These are phyloP conservation scores for Brachypodium distachyon DNA, from an alignment of 202 grass and related monocot species.

Conservation along the genomic window DNA sequence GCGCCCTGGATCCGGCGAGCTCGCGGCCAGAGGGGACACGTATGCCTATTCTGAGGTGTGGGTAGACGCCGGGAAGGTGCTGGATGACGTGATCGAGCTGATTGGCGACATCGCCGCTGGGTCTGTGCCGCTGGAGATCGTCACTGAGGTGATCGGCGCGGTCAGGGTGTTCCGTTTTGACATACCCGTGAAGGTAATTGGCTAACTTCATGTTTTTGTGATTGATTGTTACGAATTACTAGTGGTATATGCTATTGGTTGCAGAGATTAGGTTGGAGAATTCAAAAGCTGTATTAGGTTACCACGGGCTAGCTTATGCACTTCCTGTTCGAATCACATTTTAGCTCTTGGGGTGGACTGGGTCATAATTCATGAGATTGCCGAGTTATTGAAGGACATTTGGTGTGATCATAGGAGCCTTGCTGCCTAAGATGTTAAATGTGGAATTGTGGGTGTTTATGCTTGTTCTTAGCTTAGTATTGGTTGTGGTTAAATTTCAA, in stretches of 20 bases:
- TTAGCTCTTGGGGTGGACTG: not conserved
- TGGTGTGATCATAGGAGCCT: not conserved
- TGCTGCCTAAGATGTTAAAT: not conserved
- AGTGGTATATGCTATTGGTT: not conserved
- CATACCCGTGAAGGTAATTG: slow-evolving; percentile 65
- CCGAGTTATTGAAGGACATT: not conserved
- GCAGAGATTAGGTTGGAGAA: not conserved
- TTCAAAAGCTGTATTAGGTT: not conserved
- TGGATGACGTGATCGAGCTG: slow-evolving; percentile 65
- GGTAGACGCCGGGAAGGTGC: slow-evolving; percentile 52
- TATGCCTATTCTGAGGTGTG: slow-evolving; percentile 52
- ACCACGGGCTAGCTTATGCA: not conserved
- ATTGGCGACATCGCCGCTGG: slow-evolving; percentile 64
- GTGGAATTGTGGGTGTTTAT: not conserved
- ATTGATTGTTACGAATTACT: not conserved
- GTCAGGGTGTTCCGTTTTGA: slow-evolving; percentile 42
- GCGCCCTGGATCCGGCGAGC: slow-evolving; percentile 22
- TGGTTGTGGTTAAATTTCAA: not conserved
- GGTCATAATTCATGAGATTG: not conserved
- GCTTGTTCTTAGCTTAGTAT: not conserved
- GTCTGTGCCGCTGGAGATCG: slow-evolving; percentile 62
- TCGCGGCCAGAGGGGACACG: slow-evolving; percentile 33
- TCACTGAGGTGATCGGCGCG: slow-evolving; percentile 55
- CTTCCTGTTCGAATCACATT: not conserved
- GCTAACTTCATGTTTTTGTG: not conserved